Conservation (phyloP, 2,329 filamentous ascomycete genomes). For the Mollisiaceae sp. region DNA sequence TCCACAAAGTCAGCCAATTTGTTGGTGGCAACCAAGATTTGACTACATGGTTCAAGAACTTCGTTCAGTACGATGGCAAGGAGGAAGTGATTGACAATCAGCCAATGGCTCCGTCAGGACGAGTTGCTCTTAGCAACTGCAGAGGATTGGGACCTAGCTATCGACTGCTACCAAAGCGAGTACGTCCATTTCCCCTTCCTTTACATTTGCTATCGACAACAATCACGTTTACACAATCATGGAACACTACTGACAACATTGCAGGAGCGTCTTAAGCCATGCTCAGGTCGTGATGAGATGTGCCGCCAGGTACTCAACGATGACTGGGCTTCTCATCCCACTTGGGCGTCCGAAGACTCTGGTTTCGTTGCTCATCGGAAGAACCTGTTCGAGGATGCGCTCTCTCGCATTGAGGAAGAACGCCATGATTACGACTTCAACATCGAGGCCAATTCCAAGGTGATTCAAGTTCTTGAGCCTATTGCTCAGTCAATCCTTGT, state of each 20-base stretch:
- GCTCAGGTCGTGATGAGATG: constrained; percentile 92
- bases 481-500: constrained; percentile 89
- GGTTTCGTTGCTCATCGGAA: constrained; percentile 98
- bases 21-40: constrained; percentile 88
- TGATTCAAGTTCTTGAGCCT: constrained; percentile 93
- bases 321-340: constrained; percentile 97
- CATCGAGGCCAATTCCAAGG: constrained; percentile 92
- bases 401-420: constrained; percentile 97
- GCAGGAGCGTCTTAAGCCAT: constrained; percentile 84
- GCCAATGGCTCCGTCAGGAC: constrained; percentile 74
- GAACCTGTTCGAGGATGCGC: constrained; percentile 91
- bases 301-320: constrained; percentile 94
- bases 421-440: constrained; percentile 99
- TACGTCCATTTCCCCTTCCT: constrained; percentile 44
- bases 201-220: no score
- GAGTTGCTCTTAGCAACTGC: constrained; percentile 94
- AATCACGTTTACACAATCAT: no score
- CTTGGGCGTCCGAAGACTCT: constrained; percentile 97
- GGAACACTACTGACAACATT: not conserved
- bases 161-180: constrained; percentile 83
- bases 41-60: constrained; percentile 85
- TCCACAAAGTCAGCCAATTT: constrained; percentile 82
- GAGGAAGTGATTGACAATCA: constrained; percentile 82
- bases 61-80: constrained; percentile 77
- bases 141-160: constrained; percentile 96